phyloP scores from a whole-genome alignment of 495 filamentous ascomycete genomes.

The Aspergillus taichungensis region DNA sequence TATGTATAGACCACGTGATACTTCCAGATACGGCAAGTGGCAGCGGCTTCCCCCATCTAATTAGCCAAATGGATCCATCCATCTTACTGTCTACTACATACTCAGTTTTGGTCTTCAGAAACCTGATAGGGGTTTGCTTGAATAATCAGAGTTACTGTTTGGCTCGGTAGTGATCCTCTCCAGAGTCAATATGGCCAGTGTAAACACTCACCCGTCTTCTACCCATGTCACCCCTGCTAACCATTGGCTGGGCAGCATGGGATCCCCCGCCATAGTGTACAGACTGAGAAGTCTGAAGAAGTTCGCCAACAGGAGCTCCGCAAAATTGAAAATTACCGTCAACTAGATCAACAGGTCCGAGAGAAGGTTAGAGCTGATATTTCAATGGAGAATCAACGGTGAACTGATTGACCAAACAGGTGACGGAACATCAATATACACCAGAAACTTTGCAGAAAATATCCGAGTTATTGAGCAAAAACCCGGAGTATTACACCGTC shows the following conservation, averaged over 20 bases:
- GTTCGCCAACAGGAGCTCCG: conserved; percentile 59
- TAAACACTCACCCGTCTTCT: conserved; percentile 19
- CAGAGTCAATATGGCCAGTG: conserved; percentile 39
- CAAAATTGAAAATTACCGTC: conserved; percentile 70
- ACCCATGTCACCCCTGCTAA: conserved; percentile 6
- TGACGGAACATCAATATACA: conserved; percentile 51
- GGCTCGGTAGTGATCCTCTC: not conserved
- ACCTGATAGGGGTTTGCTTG: not conserved
- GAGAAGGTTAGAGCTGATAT: conserved; percentile 35
- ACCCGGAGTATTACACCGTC: conserved; percentile 97
- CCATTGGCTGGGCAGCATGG: conserved; percentile 55
- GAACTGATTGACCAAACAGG: conserved; percentile 23
- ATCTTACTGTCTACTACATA: too few relatives aligned
- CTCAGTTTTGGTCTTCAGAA: not conserved
- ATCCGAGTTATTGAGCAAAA: conserved; percentile 69
- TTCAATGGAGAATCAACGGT: not conserved
- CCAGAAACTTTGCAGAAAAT: conserved; percentile 62
- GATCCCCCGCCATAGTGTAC: conserved; percentile 52
- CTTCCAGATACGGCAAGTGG: conserved; percentile 4
- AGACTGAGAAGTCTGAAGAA: conserved; percentile 48
- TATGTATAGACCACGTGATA: conserved; percentile 7
- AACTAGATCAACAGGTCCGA: conserved; percentile 58
- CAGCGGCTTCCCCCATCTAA: not conserved
- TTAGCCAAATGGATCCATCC: not conserved
- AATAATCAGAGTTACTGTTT: not conserved